Percentiles rank a stretch among this genome's conserved stretches.
phyloP scores from a whole-genome alignment of 139 green algal genomes.

The Tetradesmus lagerheimii region DNA sequence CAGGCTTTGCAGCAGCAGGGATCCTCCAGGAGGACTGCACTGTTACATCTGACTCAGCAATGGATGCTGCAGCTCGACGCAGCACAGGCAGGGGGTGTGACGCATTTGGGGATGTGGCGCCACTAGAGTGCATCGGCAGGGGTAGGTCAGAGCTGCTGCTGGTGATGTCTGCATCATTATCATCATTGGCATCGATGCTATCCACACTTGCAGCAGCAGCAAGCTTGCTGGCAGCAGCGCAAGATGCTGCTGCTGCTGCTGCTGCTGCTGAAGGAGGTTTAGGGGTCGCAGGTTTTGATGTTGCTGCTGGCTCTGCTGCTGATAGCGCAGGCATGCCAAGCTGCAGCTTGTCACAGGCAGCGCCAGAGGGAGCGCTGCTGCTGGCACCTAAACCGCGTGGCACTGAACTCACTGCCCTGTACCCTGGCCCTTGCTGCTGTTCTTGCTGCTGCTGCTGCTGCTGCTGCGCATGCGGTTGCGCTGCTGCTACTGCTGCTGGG shows the following conservation, averaged over 20 bases:
- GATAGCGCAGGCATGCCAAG: neutral
- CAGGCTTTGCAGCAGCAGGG: neutral
- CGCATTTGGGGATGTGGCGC: neutral
- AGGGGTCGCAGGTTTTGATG: neutral
- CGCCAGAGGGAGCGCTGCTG: neutral
- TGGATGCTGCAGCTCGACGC: neutral
- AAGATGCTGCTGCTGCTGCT: neutral
- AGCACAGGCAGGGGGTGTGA: neutral
- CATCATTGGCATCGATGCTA: neutral
- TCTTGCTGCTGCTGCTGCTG: constrained; percentile 17
- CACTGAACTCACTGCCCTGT: too few species aligned
- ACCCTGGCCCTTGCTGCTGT: too few species aligned
- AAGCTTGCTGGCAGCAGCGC: too few species aligned
- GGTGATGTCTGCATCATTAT: neutral
- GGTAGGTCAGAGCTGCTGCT: neutral
- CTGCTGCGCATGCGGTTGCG: neutral
- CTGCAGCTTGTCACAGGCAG: neutral
- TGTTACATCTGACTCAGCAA: neutral
- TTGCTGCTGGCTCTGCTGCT: neutral
- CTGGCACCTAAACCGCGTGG: neutral
- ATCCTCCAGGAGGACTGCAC: neutral
- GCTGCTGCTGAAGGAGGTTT: neutral
- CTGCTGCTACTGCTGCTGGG: neutral
- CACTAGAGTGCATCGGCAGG: neutral
- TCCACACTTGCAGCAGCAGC: neutral